phyloP scores from a whole-genome alignment of 192 early-diverging fungal species.

The Backusella liffmaniae region DNA sequence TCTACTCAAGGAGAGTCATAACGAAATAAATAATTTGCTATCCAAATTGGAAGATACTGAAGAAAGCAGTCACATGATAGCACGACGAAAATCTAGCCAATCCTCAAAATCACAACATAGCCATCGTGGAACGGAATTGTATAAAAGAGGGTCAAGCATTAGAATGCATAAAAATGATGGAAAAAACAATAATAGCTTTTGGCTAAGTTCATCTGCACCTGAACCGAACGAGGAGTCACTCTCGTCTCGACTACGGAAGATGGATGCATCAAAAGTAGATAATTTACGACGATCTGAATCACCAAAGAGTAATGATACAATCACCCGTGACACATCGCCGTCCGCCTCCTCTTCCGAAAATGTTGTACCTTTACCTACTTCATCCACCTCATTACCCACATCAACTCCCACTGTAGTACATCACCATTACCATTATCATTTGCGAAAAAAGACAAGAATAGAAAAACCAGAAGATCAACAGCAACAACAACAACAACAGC shows the following conservation, averaged over 20 bases:
- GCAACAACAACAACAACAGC: not conserved
- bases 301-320: not conserved
- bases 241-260: not conserved
- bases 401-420: constrained; percentile 22
- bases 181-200: not conserved
- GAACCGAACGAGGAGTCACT: not conserved
- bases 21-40: not conserved
- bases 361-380: not conserved
- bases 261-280: not conserved
- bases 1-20: constrained; percentile 45
- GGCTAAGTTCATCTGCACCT: not conserved
- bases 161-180: not conserved
- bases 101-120: not conserved
- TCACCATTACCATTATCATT: constrained; percentile 38
- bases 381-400: constrained; percentile 6
- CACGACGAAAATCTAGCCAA: constrained; percentile 8
- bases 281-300: not conserved
- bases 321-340: not conserved
- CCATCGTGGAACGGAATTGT: not conserved
- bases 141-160: constrained; percentile 7
- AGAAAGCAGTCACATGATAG: not conserved
- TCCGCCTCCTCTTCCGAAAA: constrained; percentile 1
- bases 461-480: constrained; percentile 1
- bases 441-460: constrained; percentile 6
- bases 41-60: not conserved